phyloP scores from a whole-genome alignment of 352 stramenopile genomes.

The Globisporangium paddicum region DNA sequence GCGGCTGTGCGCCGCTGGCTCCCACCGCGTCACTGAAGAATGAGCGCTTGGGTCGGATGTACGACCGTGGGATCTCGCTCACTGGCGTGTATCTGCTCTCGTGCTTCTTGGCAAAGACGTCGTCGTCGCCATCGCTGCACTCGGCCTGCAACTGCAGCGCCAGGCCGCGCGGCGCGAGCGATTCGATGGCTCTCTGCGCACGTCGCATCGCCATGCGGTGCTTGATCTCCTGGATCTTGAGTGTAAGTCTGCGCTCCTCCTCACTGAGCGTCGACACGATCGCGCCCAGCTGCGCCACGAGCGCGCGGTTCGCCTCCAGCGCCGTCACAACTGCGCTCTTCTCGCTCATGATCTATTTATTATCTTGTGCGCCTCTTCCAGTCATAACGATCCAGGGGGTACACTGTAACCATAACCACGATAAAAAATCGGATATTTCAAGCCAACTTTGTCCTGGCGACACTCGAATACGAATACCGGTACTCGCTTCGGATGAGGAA shows the following conservation, averaged over 20 bases:
- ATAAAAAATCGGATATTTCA: too few relatives aligned
- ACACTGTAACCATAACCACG: neutral
- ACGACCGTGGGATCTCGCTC: conserved; percentile 39
- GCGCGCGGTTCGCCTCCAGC: conserved; percentile 38
- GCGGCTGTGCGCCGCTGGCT: conserved; percentile 2
- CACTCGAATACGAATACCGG: too few relatives aligned
- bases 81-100: conserved; percentile 31
- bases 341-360: neutral
- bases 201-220: conserved; percentile 46
- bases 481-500: too few relatives aligned
- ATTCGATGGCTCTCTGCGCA: conserved; percentile 44
- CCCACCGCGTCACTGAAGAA: conserved; percentile 56
- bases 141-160: conserved; percentile 13
- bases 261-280: conserved; percentile 23
- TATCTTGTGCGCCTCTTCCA: conserved; percentile 5
- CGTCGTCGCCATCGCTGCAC: neutral
- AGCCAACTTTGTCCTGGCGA: too few relatives aligned
- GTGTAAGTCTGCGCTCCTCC: conserved; percentile 34
- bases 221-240: conserved; percentile 37
- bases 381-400: neutral
- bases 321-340: conserved; percentile 10
- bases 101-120: conserved; percentile 22
- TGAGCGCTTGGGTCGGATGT: conserved; percentile 47
- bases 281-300: conserved; percentile 33
- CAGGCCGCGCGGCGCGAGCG: neutral